A percentile compares a stretch with the other conserved stretches of the same genome.
Evolutionary conservation across 2,329 filamentous ascomycete species (phyloP).

Genomic region (Nigrospora osmanthi): DNA sequence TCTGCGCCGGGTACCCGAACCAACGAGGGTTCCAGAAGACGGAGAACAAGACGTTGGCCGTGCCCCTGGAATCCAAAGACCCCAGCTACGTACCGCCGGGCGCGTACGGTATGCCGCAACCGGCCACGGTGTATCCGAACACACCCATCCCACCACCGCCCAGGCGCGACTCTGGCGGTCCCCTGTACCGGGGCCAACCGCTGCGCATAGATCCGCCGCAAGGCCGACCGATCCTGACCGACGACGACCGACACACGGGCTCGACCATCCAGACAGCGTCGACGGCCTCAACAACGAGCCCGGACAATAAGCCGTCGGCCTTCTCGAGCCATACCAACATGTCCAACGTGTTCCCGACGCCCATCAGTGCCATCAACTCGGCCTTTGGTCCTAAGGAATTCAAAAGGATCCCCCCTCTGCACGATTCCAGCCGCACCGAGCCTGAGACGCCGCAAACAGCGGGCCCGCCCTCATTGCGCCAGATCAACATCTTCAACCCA

Average conservation of each 20-base stretch:
- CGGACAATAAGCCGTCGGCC: slow-evolving; percentile 53
- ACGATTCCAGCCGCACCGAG: slow-evolving; percentile 50
- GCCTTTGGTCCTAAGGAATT: slow-evolving; percentile 42
- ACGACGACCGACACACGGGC: slow-evolving; percentile 52
- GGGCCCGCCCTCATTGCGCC: slow-evolving; percentile 35
- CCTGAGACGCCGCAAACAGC: slow-evolving; percentile 45
- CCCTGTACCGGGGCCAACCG: slow-evolving; percentile 52
- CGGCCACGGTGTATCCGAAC: slow-evolving; percentile 20
- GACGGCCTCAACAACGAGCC: slow-evolving; percentile 49
- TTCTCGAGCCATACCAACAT: slow-evolving; percentile 43
- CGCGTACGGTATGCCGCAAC: slow-evolving; percentile 54
- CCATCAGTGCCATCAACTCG: slow-evolving; percentile 45
- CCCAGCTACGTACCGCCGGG: slow-evolving; percentile 53
- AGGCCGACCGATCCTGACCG: slow-evolving; percentile 44
- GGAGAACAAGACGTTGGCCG: slow-evolving; percentile 57
- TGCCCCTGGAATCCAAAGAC: slow-evolving; percentile 81
- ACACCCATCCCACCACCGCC: slow-evolving; percentile 17
- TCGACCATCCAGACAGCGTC: slow-evolving; percentile 38
- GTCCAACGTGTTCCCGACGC: slow-evolving; percentile 53
- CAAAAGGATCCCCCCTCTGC: slow-evolving; percentile 51
- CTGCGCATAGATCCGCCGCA: slow-evolving; percentile 58
- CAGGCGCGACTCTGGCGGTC: slow-evolving; percentile 44
- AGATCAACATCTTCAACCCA: slow-evolving; percentile 48
- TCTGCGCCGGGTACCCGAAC: slow-evolving; percentile 85
- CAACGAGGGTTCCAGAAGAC: slow-evolving; percentile 76